Percentiles rank a stretch among this genome's conserved stretches.
Evolutionary conservation across 768 basidiomycete genomes (phyloP).

Genomic region (Tulasnella sp.): DNA sequence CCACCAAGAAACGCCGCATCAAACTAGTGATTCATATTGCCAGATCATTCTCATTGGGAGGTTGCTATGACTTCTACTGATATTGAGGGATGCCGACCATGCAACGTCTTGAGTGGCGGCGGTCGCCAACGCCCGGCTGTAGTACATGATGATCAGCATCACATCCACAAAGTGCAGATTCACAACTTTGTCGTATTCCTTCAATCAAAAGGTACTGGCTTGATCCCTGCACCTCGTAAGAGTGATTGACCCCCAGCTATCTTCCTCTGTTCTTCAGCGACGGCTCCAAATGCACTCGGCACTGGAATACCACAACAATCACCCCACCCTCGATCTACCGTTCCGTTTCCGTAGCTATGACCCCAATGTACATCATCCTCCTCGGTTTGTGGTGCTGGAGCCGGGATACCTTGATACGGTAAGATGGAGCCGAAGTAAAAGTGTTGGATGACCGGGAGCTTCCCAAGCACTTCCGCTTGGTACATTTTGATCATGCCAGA

Average conservation of each 20-base stretch:
- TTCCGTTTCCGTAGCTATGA: conserved; percentile 42
- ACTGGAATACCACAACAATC: conserved; percentile 89
- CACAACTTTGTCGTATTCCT: no score
- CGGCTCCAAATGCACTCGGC: conserved; percentile 73
- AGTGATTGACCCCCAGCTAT: conserved; percentile 27
- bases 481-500: conserved; percentile 98
- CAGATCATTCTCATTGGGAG: no score
- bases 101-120: no score
- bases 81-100: no score
- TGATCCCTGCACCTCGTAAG: conserved; percentile 51
- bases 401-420: conserved; percentile 50
- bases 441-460: conserved; percentile 93
- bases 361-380: conserved; percentile 37
- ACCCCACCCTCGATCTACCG: conserved; percentile 56
- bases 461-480: conserved; percentile 84
- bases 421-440: conserved; percentile 85
- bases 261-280: conserved; percentile 39
- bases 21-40: no score
- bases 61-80: no score
- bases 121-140: no score
- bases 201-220: conserved; percentile 75
- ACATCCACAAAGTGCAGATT: no score
- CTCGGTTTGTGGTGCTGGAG: conserved; percentile 25
- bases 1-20: no score
- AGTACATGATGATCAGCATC: no score